phyloP scores from a whole-genome alignment of 495 filamentous ascomycete genomes.

The Aspergillus sparsus region DNA sequence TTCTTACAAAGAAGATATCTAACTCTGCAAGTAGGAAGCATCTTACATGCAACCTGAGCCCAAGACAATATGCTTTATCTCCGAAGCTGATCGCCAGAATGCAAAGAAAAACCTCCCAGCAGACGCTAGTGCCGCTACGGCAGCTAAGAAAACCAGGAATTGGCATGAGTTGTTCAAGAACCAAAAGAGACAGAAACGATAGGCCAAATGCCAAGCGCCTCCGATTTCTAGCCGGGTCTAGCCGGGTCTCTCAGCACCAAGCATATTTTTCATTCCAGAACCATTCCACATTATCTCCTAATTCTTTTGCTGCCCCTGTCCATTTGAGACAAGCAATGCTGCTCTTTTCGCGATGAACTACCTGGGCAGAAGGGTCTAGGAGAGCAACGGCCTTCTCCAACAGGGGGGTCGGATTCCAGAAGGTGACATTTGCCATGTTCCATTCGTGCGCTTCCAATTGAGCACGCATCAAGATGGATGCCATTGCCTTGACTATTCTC shows the following conservation, averaged over 20 bases:
- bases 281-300: constrained; percentile 71
- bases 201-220: constrained; percentile 7
- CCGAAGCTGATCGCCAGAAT: constrained; percentile 38
- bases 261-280: constrained; percentile 88
- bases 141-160: constrained; percentile 63
- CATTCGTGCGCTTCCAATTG: constrained; percentile 58
- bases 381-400: constrained; percentile 60
- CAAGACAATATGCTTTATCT: constrained; percentile 42
- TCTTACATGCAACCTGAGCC: constrained; percentile 44
- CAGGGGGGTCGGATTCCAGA: constrained; percentile 65
- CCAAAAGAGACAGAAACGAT: constrained; percentile 35
- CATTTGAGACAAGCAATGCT: constrained; percentile 67
- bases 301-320: constrained; percentile 53
- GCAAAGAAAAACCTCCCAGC: constrained; percentile 32
- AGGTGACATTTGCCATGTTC: constrained; percentile 58
- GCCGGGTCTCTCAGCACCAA: constrained; percentile 68
- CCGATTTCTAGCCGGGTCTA: constrained; percentile 22
- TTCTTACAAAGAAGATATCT: constrained; percentile 3
- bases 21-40: constrained; percentile 26
- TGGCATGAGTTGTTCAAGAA: constrained; percentile 87
- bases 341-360: constrained; percentile 61
- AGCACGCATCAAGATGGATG: constrained; percentile 53
- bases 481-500: constrained; percentile 45
- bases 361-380: constrained; percentile 46
- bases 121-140: constrained; percentile 38